Evolutionary conservation across 495 filamentous ascomycete species (phyloP).

Genomic region (Podospora anserina): DNA sequence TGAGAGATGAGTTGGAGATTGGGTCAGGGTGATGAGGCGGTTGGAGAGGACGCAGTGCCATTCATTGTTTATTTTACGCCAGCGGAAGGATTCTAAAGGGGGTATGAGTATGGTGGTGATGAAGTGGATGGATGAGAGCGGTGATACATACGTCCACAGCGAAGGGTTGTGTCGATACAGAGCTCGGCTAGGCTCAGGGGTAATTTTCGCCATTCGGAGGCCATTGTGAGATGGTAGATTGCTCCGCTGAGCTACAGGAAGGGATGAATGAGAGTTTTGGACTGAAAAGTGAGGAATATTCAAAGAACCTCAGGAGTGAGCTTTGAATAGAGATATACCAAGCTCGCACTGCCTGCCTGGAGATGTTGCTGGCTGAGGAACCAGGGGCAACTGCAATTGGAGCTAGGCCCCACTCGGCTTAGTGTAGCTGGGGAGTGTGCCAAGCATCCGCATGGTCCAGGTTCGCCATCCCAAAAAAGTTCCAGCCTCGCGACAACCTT

Average conservation of each 20-base stretch:
- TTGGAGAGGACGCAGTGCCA: constrained; percentile 88
- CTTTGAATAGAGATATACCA: not conserved
- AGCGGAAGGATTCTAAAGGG: constrained; percentile 72
- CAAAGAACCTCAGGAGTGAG: not conserved
- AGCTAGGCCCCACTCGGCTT: constrained; percentile 22
- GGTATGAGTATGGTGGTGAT: not conserved
- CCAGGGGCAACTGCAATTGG: constrained; percentile 5
- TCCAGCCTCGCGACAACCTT: constrained; percentile 37
- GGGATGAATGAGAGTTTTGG: not conserved
- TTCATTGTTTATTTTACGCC: constrained; percentile 79
- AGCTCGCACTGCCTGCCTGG: not conserved
- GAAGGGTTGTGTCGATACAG: constrained; percentile 84
- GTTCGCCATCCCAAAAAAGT: constrained; percentile 32
- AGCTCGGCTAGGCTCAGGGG: constrained; percentile 77
- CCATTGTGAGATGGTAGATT: constrained; percentile 20
- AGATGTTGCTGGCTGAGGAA: not conserved
- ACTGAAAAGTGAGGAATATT: not conserved
- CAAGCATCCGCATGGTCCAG: constrained; percentile 5
- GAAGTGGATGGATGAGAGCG: not conserved
- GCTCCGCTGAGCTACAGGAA: not conserved
- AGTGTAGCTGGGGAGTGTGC: constrained; percentile 11
- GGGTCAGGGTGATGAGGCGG: constrained; percentile 76
- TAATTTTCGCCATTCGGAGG: constrained; percentile 73
- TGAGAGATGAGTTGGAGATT: constrained; percentile 74
- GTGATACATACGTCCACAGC: constrained; percentile 60